phyloP scores from a whole-genome alignment of 179 eudicot genomes.

The Drosera spatulata region DNA sequence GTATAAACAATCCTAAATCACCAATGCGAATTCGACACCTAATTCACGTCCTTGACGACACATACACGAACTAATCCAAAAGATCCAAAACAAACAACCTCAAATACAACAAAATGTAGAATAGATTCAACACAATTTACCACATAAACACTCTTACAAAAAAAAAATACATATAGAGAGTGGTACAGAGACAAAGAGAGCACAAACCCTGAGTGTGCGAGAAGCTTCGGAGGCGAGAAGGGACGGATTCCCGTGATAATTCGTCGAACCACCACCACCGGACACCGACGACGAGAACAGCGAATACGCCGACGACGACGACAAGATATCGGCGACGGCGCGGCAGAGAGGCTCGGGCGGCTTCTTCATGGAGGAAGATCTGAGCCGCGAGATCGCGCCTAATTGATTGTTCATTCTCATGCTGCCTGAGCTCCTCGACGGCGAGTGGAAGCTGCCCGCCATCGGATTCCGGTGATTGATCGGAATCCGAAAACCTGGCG shows the following conservation, averaged over 20 bases:
- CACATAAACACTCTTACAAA: no score
- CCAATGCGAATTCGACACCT: no score
- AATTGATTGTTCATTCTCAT: constrained; percentile 30
- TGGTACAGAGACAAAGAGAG: not conserved
- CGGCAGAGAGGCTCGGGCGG: constrained; percentile 98
- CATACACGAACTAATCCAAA: not conserved
- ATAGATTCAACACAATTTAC: not conserved
- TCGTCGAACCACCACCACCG: constrained; percentile 9
- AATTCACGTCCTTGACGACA: not conserved
- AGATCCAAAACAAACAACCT: not conserved
- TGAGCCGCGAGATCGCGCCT: constrained; percentile 45
- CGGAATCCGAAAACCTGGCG: no score
- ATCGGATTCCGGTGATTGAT: not conserved
- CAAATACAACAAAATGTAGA: not conserved
- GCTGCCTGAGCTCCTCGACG: constrained; percentile 51
- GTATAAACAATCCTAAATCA: no score
- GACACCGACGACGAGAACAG: constrained; percentile 17
- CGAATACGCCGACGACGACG: constrained; percentile 46
- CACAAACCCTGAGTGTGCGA: constrained; percentile 68
- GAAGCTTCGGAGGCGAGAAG: constrained; percentile 67
- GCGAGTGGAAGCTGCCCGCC: constrained; percentile 40
- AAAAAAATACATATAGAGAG: not conserved
- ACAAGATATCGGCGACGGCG: constrained; percentile 87
- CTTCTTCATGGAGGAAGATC: constrained; percentile 85
- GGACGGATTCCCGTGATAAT: constrained; percentile 43